phyloP scores from a whole-genome alignment of 345 rosid species.

The Chamaenerion angustifolium region DNA sequence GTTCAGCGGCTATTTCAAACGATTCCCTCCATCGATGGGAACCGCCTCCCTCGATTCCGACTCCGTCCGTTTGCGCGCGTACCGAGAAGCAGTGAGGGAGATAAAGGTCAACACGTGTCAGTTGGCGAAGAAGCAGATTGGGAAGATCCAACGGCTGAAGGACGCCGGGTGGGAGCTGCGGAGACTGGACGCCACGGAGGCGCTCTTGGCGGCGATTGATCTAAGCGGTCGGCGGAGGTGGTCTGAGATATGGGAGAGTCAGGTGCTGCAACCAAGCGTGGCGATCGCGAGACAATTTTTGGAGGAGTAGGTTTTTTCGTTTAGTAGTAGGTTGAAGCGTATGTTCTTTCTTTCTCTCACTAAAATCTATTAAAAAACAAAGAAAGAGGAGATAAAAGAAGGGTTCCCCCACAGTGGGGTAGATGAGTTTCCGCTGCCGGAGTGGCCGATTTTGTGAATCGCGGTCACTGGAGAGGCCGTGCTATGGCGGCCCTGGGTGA shows the following conservation, averaged over 20 bases:
- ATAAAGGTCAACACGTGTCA: constrained; percentile 69
- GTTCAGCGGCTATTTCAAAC: constrained; percentile 45
- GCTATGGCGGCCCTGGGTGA: too few relatives aligned
- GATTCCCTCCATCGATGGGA: constrained; percentile 23
- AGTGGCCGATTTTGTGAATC: too few relatives aligned
- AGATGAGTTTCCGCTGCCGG: too few relatives aligned
- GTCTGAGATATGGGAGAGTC: constrained; percentile 51
- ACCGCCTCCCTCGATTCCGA: constrained; percentile 10
- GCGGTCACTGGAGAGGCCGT: too few relatives aligned
- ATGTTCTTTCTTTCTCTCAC: too few relatives aligned
- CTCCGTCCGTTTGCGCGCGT: constrained; percentile 21
- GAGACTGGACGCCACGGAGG: constrained; percentile 58
- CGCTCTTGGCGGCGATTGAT: constrained; percentile 25
- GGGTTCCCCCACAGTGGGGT: too few relatives aligned
- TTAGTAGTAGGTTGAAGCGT: constrained; percentile 11
- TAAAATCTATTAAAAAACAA: too few relatives aligned
- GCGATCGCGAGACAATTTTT: constrained; percentile 58
- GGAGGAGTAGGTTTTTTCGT: constrained; percentile 49
- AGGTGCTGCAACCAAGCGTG: constrained; percentile 51
- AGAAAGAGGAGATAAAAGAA: too few relatives aligned
- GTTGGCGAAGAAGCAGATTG: constrained; percentile 65
- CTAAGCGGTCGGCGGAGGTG: constrained; percentile 16
- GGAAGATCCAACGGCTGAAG: constrained; percentile 46
- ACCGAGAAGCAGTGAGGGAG: constrained; percentile 54
- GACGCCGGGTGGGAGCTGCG: constrained; percentile 58